These are phyloP conservation scores for Syzygium jambos DNA, from an alignment of 345 rosid genomes.

Conservation along the genomic window DNA sequence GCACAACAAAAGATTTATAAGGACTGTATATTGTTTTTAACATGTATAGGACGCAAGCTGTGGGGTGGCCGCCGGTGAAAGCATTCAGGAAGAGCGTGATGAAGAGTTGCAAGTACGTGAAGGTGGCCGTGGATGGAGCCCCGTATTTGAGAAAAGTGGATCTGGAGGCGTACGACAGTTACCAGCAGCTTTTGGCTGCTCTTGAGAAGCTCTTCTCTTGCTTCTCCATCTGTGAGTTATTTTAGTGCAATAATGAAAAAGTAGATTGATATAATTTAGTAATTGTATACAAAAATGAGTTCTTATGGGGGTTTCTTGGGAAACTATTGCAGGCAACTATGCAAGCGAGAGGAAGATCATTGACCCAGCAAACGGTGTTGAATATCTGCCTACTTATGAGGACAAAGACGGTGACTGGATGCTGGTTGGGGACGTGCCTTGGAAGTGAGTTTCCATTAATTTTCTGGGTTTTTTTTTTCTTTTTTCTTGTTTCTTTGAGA, in stretches of 20 bases:
- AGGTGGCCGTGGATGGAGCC: constrained; percentile 73
- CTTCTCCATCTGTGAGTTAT: constrained; percentile 29
- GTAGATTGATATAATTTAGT: neutral
- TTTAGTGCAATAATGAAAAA: neutral
- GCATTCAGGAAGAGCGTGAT: constrained; percentile 13
- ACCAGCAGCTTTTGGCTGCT: constrained; percentile 33
- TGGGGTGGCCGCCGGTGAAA: constrained; percentile 83
- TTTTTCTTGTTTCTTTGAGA: neutral
- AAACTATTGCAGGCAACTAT: constrained; percentile 20
- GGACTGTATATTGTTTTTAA: neutral
- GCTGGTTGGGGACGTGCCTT: constrained; percentile 85
- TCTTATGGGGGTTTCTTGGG: neutral
- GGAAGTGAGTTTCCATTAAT: constrained; percentile 47
- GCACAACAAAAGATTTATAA: neutral
- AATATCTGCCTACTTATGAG: constrained; percentile 59
- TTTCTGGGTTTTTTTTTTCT: neutral
- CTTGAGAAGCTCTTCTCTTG: constrained; percentile 53
- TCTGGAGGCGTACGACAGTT: constrained; percentile 35
- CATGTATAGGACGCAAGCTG: constrained; percentile 34
- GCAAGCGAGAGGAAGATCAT: constrained; percentile 22
- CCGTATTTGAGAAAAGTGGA: constrained; percentile 67
- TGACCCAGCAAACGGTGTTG: constrained; percentile 26
- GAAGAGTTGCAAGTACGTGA: constrained; percentile 43
- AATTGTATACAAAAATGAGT: neutral
- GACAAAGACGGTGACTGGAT: constrained; percentile 92